Evolutionary conservation across 176 grass and related monocot genomes (phyloP), one percentile per base, ranked within the genome.

Genomic region (Ensete ventricosum): DNA sequence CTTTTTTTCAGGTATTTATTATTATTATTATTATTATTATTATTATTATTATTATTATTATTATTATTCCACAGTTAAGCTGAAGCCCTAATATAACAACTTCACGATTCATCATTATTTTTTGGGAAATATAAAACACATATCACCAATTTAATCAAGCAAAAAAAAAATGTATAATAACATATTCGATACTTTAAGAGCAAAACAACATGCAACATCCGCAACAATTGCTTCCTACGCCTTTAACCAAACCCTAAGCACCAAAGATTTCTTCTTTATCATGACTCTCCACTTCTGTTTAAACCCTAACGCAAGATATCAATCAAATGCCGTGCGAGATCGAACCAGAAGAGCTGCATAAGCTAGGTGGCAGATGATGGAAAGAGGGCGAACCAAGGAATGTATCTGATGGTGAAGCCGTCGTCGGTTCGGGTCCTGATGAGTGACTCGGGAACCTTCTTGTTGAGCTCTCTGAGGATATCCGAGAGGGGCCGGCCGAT

Each of bases 401-500:
- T 82, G 70, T 94, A 99, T 81, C 81, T 94, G 55, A 99, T 81
- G 54, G 84, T 43, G 43, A 82, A 80, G 1, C 84, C 95, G 19
- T 85, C 83, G 64, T 96, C 90, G 62, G 89, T 17, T 43, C 90
- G 85, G 0, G 88, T 89, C 81, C 86, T 88, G 12, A 99, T 53
- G 81, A 94, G 84, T 24, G 91, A 77, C 19, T 94, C 95, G 2
- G 95, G 95, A 1, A 99, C 84, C 83, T 80, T 84, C 88, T 89
- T 99, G 55, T 81, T 79, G 48, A 99, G 88, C 64, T 91, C 86
- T 77, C 80, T 86, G 21, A 99, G 88, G 60, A 94, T 79, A 12
- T 94, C 86, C 14, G 95, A 79, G 19, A 99, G 88, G 34, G 95
- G 91, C 69, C 84, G 88, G 82, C 76, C 76, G 81, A 99, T 99